Percentiles rank a stretch among this genome's conserved stretches.
Conservation (phyloP, 2,329 filamentous ascomycete genomes). For the Tolypocladium cylindrosporum region DNA sequence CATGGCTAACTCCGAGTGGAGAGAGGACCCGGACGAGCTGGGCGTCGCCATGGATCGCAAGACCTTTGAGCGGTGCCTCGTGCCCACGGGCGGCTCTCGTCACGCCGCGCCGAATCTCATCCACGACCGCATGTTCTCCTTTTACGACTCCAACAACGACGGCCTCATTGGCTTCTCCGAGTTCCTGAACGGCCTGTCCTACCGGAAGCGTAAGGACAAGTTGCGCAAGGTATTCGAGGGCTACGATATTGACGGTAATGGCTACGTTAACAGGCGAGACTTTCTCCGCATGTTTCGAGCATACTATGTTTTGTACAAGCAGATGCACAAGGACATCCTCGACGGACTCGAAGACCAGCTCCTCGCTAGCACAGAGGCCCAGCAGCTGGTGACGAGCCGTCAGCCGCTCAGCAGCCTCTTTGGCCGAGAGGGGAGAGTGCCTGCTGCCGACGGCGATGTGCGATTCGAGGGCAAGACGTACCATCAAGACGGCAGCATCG, state of each 20-base stretch:
- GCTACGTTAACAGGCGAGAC: conserved; percentile 75
- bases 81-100: conserved; percentile 71
- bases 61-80: conserved; percentile 85
- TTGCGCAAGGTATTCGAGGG: conserved; percentile 70
- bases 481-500: conserved; percentile 52
- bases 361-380: conserved; percentile 63
- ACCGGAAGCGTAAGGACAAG: conserved; percentile 57
- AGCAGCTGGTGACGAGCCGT: conserved; percentile 64
- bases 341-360: conserved; percentile 70
- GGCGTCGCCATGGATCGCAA: conserved; percentile 80
- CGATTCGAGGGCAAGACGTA: conserved; percentile 58
- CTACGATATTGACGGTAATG: conserved; percentile 85
- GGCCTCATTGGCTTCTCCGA: conserved; percentile 87
- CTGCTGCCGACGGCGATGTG: conserved; percentile 45
- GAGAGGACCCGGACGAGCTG: conserved; percentile 68
- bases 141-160: conserved; percentile 88
- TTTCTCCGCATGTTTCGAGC: conserved; percentile 87
- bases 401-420: conserved; percentile 68
- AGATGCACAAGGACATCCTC: conserved; percentile 77
- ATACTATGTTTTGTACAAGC: conserved; percentile 83
- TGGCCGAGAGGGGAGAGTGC: conserved; percentile 61
- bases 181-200: conserved; percentile 75
- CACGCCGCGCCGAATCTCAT: conserved; percentile 78
- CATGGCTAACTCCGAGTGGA: conserved; percentile 78
- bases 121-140: conserved; percentile 92